phyloP scores from a whole-genome alignment of 768 basidiomycete species.

The Mycena indigotica region DNA sequence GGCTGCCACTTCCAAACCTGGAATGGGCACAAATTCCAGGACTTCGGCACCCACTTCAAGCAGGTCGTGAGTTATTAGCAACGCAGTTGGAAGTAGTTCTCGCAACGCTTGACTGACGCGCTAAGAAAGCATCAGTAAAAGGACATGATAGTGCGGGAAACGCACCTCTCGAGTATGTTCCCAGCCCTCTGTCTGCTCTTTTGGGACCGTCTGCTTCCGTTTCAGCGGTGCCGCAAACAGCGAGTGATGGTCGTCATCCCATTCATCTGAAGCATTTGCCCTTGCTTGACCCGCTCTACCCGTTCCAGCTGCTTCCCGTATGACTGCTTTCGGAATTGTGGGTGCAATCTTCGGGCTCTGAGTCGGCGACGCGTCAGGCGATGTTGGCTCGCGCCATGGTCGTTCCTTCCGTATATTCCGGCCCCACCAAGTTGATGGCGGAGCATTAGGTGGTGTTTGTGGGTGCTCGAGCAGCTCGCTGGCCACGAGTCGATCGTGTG shows the following conservation, averaged over 20 bases:
- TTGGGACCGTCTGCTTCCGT: slow-evolving; percentile 24
- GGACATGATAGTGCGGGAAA: background rate
- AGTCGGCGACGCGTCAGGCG: slow-evolving; percentile 4
- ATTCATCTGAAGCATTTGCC: background rate
- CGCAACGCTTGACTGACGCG: slow-evolving; percentile 33
- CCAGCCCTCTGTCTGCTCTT: slow-evolving; percentile 37
- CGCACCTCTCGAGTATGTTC: slow-evolving; percentile 34
- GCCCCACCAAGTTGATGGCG: slow-evolving; percentile 24
- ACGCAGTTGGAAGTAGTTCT: slow-evolving; percentile 36
- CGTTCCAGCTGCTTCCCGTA: background rate
- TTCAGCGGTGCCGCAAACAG: slow-evolving; percentile 12
- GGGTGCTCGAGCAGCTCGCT: slow-evolving; percentile 21
- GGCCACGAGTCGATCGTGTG: slow-evolving; percentile 16
- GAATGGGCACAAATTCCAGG: slow-evolving; percentile 51
- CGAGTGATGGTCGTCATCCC: slow-evolving; percentile 6
- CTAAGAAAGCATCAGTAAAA: slow-evolving; percentile 20
- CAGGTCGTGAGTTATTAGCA: slow-evolving; percentile 38
- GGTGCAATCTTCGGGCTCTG: slow-evolving; percentile 1
- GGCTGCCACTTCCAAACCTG: slow-evolving; percentile 51
- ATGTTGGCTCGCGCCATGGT: slow-evolving; percentile 18
- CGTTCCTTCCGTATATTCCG: slow-evolving; percentile 11
- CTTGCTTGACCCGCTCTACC: background rate
- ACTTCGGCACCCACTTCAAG: slow-evolving; percentile 38
- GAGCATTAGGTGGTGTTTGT: slow-evolving; percentile 18
- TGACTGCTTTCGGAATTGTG: background rate